Base-by-base conservation (phyloP, 2,329 filamentous ascomycete genomes). In the Calonectria hawksworthii region DNA sequence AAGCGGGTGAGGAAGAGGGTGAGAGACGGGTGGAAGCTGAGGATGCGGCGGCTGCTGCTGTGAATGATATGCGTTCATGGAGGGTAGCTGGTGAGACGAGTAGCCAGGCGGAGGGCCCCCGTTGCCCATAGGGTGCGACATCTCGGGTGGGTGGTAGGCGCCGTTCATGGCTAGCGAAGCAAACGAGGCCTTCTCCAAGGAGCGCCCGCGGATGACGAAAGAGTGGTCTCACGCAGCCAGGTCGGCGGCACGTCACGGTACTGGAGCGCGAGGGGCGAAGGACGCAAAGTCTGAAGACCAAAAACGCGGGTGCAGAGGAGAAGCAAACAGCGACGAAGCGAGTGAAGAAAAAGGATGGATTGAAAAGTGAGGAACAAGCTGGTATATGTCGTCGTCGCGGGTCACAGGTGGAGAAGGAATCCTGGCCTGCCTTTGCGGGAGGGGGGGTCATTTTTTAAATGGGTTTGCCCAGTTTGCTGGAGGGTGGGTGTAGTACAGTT, bases 111-210 rank as follows among this genome's bases (percentile, higher is more conserved):
- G 44, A 47, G 44, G 23, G 11, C 61, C 69, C 61, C 64, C 63
- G 52, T 76, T 75, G 28, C 79, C 70, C 68, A 82, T 70, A 63
- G 83, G 80, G 73, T 84, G 83, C 54, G 83, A 79, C 80, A 83
- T 81, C 69, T 83, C 80, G 68, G 82, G 73, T 47, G 76, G 80
- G 59, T 79, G 80, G 72, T 84, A 84, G 75, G 78, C 73, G 38
- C 81, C 80, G 73, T 83, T 83, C 83, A 84, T 84, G 74, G 64
- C 66, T 61, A 47, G 52, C 44, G 41, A 68, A 41, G 50, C 65
- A 52, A n/a, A 23, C 51, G 56, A 70, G 44, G 44, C n/a, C 61
- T 65, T 65, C 41, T 65, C 41, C 26, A 14, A 32, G 38, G 41
- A 50, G 61, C 34, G 23, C 56, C 34, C n/a, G 38, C 23, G 21